Conservation (phyloP, 345 rosid species). For the Eucalyptus tenuipes region DNA sequence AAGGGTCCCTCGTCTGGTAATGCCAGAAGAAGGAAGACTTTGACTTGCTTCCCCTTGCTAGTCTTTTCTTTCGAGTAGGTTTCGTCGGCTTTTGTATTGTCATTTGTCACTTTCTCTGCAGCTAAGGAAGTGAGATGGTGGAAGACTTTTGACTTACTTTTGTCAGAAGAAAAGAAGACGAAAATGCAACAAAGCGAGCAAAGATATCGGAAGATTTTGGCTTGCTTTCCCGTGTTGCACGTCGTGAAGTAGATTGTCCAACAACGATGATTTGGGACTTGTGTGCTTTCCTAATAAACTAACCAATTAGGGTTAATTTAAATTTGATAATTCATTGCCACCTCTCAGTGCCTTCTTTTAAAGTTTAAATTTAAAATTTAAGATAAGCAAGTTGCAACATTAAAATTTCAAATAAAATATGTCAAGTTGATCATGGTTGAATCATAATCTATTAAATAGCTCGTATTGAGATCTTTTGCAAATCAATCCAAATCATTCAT, state of each 20-base stretch:
- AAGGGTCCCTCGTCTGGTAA: neutral
- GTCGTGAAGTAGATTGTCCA: neutral
- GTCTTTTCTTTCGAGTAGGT: neutral
- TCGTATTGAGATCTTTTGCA: neutral
- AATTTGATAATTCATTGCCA: neutral
- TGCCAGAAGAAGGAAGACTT: neutral
- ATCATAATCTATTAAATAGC: too few relatives aligned
- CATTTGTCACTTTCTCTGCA: neutral
- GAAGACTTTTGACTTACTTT: neutral
- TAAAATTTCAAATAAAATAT: too few relatives aligned
- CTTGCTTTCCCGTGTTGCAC: neutral
- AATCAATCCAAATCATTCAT: neutral
- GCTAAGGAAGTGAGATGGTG: neutral
- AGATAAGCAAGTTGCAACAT: neutral
- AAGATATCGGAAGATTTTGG: neutral
- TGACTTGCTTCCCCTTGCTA: neutral
- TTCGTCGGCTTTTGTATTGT: fast-evolving
- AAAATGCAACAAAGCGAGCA: neutral
- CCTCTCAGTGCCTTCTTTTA: neutral
- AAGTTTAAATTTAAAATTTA: too few relatives aligned
- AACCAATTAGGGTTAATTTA: neutral
- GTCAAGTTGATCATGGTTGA: neutral
- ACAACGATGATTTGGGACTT: neutral
- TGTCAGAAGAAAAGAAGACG: neutral
- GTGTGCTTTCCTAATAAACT: neutral